Evolutionary conservation across 805 yeast genomes (phyloP), one percentile per base, ranked within the genome.

Genomic region (Pichia californica): DNA sequence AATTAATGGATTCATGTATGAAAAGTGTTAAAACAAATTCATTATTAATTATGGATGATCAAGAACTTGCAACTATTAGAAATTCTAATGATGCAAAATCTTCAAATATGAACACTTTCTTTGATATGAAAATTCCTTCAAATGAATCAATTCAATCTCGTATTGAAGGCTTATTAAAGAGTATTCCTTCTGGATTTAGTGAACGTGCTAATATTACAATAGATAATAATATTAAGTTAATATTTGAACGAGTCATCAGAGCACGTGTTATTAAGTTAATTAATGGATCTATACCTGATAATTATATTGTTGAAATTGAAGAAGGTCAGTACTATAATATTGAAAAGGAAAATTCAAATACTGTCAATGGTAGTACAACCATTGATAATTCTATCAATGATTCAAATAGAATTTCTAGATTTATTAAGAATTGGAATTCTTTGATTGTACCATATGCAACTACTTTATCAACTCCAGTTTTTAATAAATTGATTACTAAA

Each of bases 371-470:
- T 5, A 23, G 23, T n/a, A 29, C 15, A 10, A 23, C 5, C 14
- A 15, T 16, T 7, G 20, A 11, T 4, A 28, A 18, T 25, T 30
- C 36, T 11, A n/a, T 8, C 8, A 30, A 20, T 9, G 41, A 34
- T 10, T 38, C 29, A 5, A 30, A 19, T 27, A 34, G 33, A 15
- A 36, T 51, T 18, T 41, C 56, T 18, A 70, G 66, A 34, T 87
- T 89, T 57, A 66, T 77, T 21, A 64, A 61, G 11, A 77, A 74
- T 19, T 88, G 96, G 95, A 74, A 73, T 37, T 53, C 67, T 0
- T 53, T 85, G 38, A 69, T 86, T 44, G 60, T 70, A 3, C 95
- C 96, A 3, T 86, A 81, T 56, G 69, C 58, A 16, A 52, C 64
- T 4, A 55, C 60, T 1, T 27, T 61, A 47, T 30, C 63, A 14